A percentile compares a stretch with the other conserved stretches of the same genome.
phyloP scores from a whole-genome alignment of 192 early-diverging fungal genomes.

The Podila verticillata region DNA sequence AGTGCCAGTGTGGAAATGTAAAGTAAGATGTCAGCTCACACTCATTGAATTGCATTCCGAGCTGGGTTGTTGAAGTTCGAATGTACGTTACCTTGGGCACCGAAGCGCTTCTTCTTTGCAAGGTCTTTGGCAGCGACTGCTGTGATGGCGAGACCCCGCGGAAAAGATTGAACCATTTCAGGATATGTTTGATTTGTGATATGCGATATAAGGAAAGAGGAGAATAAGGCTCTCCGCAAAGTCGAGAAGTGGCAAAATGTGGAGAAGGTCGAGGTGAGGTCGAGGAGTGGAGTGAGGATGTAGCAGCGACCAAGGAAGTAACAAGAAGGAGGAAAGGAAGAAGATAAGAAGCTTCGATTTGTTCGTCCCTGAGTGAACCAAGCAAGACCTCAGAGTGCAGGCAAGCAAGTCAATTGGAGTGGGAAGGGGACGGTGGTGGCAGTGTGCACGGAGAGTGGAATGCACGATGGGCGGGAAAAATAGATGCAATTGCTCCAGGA shows the following conservation, averaged over 20 bases:
- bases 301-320: not conserved
- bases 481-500: too few species aligned
- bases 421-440: not conserved
- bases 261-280: not conserved
- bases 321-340: not conserved
- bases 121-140: conserved; percentile 38
- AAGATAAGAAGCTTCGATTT: not conserved
- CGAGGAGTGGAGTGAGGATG: not conserved
- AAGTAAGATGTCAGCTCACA: too few species aligned
- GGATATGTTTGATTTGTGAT: not conserved
- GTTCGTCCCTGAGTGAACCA: too few species aligned
- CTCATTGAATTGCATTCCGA: too few species aligned
- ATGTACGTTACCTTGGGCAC: conserved; percentile 29
- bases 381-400: too few species aligned
- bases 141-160: conserved; percentile 24
- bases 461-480: too few species aligned
- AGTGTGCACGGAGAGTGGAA: not conserved
- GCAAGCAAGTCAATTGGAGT: not conserved
- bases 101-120: conserved; percentile 41
- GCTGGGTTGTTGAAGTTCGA: too few species aligned
- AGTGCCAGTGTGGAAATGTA: too few species aligned
- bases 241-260: not conserved
- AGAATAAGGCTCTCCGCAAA: not conserved
- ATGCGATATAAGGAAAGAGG: not conserved
- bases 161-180: conserved; percentile 36